Conservation (phyloP, 768 basidiomycete species). For the Rhizopogon vesiculosus region DNA sequence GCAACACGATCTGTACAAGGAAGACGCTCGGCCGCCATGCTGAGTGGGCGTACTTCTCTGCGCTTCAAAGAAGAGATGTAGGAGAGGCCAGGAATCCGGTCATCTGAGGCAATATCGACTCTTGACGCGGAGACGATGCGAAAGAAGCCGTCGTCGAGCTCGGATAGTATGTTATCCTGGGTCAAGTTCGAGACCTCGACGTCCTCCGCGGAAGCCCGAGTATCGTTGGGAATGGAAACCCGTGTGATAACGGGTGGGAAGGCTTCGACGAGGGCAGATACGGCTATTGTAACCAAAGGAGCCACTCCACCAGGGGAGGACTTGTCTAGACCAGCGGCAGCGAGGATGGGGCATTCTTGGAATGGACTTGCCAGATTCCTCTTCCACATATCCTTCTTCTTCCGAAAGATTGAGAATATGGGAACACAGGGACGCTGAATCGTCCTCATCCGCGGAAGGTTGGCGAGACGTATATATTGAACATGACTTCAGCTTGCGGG, state of each 20-base stretch:
- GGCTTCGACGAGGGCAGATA: background rate
- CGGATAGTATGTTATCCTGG: background rate
- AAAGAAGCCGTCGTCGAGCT: background rate
- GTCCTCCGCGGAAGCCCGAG: conserved; percentile 20
- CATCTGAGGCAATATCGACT: background rate
- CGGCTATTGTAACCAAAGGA: background rate
- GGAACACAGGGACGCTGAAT: background rate
- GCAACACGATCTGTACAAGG: background rate
- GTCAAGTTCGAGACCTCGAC: too few relatives aligned
- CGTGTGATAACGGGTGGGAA: background rate
- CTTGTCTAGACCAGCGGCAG: background rate
- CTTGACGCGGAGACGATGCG: background rate
- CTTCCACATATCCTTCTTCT: background rate
- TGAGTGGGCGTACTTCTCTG: background rate
- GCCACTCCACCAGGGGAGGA: background rate
- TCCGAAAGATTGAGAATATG: background rate
- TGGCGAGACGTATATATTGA: background rate
- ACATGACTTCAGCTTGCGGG: background rate
- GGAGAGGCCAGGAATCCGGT: background rate
- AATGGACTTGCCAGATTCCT: background rate
- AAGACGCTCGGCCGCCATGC: background rate
- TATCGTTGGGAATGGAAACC: background rate
- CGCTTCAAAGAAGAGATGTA: background rate
- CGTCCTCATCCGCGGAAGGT: background rate
- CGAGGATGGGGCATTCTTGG: background rate